Evolutionary conservation across 1,284 basidiomycete genomes (phyloP).

Genomic region (Cryptococcus floricola): DNA sequence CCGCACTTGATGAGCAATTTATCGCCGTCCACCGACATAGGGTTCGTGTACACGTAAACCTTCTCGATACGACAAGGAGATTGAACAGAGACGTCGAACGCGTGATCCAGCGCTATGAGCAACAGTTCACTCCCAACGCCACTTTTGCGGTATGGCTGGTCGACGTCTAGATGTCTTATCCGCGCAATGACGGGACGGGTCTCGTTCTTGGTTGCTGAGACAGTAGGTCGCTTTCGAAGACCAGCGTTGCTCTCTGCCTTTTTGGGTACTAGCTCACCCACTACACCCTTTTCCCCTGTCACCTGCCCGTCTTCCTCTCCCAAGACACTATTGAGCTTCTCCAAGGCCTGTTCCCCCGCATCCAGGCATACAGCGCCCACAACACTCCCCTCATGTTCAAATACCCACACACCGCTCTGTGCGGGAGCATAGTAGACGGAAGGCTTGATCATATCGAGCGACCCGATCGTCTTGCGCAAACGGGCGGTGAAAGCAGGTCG

Average conservation of each 20-base stretch:
- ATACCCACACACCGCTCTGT: conserved; percentile 64
- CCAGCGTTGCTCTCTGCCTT: conserved; percentile 1
- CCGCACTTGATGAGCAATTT: conserved; percentile 54
- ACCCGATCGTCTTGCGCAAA: conserved; percentile 56
- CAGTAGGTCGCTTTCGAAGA: not conserved
- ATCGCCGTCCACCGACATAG: conserved; percentile 51
- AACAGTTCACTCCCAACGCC: conserved; percentile 66
- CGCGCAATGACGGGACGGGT: conserved; percentile 52
- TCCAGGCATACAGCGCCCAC: conserved; percentile 69
- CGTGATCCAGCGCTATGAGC: conserved; percentile 56
- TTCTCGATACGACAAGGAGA: conserved; percentile 21
- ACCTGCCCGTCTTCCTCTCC: conserved; percentile 20
- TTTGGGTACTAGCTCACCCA: conserved; percentile 16
- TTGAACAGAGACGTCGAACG: conserved; percentile 50
- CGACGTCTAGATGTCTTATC: conserved; percentile 73
- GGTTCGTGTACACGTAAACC: conserved; percentile 55
- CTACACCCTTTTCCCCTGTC: conserved; percentile 37
- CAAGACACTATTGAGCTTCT: conserved; percentile 18
- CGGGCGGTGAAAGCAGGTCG: conserved; percentile 36
- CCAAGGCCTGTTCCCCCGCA: conserved; percentile 15
- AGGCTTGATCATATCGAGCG: conserved; percentile 59
- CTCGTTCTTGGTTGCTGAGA: not conserved
- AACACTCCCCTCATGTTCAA: conserved; percentile 60
- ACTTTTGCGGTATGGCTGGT: conserved; percentile 59
- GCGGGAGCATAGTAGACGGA: conserved; percentile 60